A percentile compares a stretch with the other conserved stretches of the same genome.
Conservation (phyloP, 2,329 filamentous ascomycete genomes). For the Scytalidium lignicola region DNA sequence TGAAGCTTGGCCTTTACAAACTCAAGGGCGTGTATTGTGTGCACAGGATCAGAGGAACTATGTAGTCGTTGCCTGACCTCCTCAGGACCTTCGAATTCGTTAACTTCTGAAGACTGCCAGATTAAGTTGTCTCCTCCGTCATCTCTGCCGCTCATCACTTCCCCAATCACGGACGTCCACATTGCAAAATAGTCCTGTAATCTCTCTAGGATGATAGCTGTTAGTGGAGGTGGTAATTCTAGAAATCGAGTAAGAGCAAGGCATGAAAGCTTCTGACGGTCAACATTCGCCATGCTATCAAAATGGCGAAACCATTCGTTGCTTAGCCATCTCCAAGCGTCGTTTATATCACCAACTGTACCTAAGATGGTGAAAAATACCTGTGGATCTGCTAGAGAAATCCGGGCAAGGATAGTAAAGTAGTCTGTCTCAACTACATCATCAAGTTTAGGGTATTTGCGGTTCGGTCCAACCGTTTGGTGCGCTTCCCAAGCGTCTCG, state of each 20-base stretch:
- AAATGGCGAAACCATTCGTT: slow-evolving; percentile 65
- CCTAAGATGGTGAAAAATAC: slow-evolving; percentile 58
- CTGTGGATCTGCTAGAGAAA: slow-evolving; percentile 68
- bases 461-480: slow-evolving; percentile 77
- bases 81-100: slow-evolving; percentile 53
- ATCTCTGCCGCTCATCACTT: slow-evolving; percentile 57
- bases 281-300: slow-evolving; percentile 60
- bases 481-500: slow-evolving; percentile 67
- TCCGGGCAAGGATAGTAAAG: slow-evolving; percentile 73
- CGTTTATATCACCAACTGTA: slow-evolving; percentile 35
- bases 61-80: slow-evolving; percentile 49
- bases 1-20: slow-evolving; percentile 62
- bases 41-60: slow-evolving; percentile 58
- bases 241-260: slow-evolving; percentile 68
- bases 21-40: slow-evolving; percentile 56
- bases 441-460: slow-evolving; percentile 62
- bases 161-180: slow-evolving; percentile 67
- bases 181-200: slow-evolving; percentile 71
- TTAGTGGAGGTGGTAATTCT: slow-evolving; percentile 52
- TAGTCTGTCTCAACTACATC: slow-evolving; percentile 79
- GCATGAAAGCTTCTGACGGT: slow-evolving; percentile 65
- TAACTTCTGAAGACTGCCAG: slow-evolving; percentile 35
- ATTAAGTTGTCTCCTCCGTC: slow-evolving; percentile 49
- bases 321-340: slow-evolving; percentile 55
- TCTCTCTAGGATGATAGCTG: slow-evolving; percentile 48